A percentile compares a stretch with the other conserved stretches of the same genome.
Conservation (phyloP, 129 eudicot species). For the Centrapalus pauciflorus region DNA sequence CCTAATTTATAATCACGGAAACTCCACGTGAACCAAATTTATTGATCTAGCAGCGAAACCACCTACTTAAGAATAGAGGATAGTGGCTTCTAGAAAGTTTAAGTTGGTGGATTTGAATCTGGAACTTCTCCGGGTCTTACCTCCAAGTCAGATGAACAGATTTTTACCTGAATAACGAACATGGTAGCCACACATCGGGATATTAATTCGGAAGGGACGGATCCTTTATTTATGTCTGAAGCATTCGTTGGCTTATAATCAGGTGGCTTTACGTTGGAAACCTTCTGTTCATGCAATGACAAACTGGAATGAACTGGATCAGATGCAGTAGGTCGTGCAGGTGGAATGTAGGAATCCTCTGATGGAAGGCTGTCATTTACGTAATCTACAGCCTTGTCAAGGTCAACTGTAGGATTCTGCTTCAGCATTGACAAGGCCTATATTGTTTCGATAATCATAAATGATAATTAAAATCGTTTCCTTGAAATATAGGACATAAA, state of each 20-base stretch:
- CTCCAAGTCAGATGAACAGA: too few relatives aligned
- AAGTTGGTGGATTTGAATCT: too few relatives aligned
- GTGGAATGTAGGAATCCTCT: conserved; percentile 42
- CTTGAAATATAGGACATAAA: not conserved
- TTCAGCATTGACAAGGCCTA: conserved; percentile 63
- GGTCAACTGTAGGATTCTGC: conserved; percentile 37
- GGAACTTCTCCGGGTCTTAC: too few relatives aligned
- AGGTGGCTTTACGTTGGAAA: conserved; percentile 32
- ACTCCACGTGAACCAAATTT: too few relatives aligned
- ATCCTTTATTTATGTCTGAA: conserved; percentile 31
- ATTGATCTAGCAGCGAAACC: too few relatives aligned
- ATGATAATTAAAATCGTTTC: conserved; percentile 8
- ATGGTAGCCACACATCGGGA: conserved; percentile 77
- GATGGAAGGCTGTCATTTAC: conserved; percentile 47
- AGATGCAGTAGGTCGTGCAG: conserved; percentile 13
- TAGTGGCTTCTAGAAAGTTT: too few relatives aligned
- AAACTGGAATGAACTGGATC: conserved; percentile 14
- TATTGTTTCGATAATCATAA: not conserved
- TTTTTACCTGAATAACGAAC: conserved; percentile 68
- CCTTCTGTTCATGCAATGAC: conserved; percentile 21
- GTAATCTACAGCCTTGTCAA: conserved; percentile 73
- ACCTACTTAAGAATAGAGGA: too few relatives aligned
- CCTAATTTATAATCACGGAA: too few relatives aligned
- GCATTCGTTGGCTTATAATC: conserved; percentile 31
- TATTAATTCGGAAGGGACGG: conserved; percentile 68